phyloP scores from a whole-genome alignment of 768 basidiomycete species.

The Amanita pallidorosea region DNA sequence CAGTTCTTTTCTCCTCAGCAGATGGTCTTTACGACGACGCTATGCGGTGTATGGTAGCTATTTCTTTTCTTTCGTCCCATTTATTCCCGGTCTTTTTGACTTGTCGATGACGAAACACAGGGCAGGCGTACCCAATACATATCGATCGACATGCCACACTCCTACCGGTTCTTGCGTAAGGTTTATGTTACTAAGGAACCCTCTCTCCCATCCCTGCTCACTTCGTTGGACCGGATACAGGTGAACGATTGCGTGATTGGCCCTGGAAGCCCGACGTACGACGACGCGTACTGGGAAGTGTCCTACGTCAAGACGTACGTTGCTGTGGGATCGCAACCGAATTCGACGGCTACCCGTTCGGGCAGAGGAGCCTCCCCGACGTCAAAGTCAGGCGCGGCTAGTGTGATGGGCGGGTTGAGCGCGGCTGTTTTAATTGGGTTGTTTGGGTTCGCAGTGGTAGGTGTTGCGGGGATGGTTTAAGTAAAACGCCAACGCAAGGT shows the following conservation, averaged over 20 bases:
- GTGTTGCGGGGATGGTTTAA: slow-evolving; percentile 5
- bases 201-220: neutral
- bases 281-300: slow-evolving; percentile 51
- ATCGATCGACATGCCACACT: slow-evolving; percentile 30
- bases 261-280: slow-evolving; percentile 31
- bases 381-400: neutral
- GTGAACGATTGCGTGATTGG: slow-evolving; percentile 37
- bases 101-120: slow-evolving; percentile 10
- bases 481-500: too few relatives aligned
- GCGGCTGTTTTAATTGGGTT: neutral
- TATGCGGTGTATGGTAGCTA: slow-evolving; percentile 39
- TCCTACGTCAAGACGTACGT: slow-evolving; percentile 47
- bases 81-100: neutral
- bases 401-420: neutral
- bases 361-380: neutral
- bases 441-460: neutral
- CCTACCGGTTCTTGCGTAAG: slow-evolving; percentile 26
- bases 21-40: slow-evolving; percentile 58
- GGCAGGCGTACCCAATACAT: slow-evolving; percentile 34
- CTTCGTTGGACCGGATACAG: slow-evolving; percentile 3
- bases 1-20: slow-evolving; percentile 53
- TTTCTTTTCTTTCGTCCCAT: neutral
- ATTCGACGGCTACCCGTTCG: neutral
- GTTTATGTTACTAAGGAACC: slow-evolving; percentile 6
- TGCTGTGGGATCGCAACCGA: slow-evolving; percentile 14